Evolutionary conservation across 257 asterid species (phyloP), one percentile per base, ranked within the genome.

Genomic region (Coffea canephora): DNA sequence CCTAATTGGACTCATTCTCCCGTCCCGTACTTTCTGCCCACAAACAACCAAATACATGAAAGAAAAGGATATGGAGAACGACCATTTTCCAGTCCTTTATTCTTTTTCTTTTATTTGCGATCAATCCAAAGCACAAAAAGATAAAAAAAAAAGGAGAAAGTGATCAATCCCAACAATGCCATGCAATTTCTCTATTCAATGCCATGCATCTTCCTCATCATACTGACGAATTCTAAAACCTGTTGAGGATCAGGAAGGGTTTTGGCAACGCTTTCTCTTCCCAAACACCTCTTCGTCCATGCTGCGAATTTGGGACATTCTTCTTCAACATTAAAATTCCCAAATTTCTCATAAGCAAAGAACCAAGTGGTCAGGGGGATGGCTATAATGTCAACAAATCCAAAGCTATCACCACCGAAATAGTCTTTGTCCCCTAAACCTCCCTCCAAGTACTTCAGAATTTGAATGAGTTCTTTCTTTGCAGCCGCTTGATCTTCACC

Each of bases 401-500:
- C 96, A 36, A 92, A 91, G 15, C 62, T 76, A 10, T 94, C 90
- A 5, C 96, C 97, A 0, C 91, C 91, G 0, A 87, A 91, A 78
- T 89, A 94, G 76, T 90, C 89, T 2, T 84, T 85, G 41, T 83
- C 90, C 65, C 89, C 91, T 83, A 92, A 59, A 43, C 92, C 95
- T 62, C 97, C 97, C 78, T 94, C 96, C 12, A 94, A 82, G 79
- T 81, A 89, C 88, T 91, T 91, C 71, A 94, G 45, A 49, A 82
- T 78, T 59, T 87, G 93, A 6, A 89, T 87, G 91, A 94, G 92
- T 8, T 89, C 93, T 3, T 85, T 83, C 87, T 86, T 92, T 15
- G 95, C 96, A 18, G 43, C 72, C 76, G 83, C 95, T 27, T 78
- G 52, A 71, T 86, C 94, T 10, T 83, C 92, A 0, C 91, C 94